These are phyloP conservation scores for Trichoderma sp. DNA, from an alignment of 2,329 filamentous ascomycete species.

Conservation along the genomic window DNA sequence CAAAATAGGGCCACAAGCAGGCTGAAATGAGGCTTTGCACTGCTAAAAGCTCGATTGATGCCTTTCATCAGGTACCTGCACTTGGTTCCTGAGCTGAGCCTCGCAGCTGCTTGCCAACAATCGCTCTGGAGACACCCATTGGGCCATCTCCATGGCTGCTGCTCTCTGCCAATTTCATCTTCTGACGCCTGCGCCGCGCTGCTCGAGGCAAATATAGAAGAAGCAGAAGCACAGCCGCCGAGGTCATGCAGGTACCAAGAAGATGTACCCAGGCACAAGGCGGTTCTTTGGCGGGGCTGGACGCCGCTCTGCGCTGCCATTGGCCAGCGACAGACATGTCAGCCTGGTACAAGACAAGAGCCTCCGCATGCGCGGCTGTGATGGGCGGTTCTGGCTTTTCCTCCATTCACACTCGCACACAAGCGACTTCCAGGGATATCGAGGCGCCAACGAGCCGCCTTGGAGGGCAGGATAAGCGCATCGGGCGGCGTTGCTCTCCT, in stretches of 20 bases:
- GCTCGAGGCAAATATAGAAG: neutral
- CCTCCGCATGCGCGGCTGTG: slow-evolving; percentile 16
- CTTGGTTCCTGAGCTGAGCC: slow-evolving; percentile 3
- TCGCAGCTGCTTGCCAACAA: neutral
- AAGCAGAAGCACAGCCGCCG: slow-evolving; percentile 4
- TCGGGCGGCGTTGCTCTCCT: neutral
- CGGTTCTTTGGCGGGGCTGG: slow-evolving; percentile 5
- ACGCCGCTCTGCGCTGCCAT: neutral
- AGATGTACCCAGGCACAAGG: slow-evolving; percentile 1
- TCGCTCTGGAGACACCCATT: neutral
- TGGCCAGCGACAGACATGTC: neutral
- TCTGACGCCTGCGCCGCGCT: neutral
- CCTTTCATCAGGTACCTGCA: neutral
- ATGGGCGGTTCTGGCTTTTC: slow-evolving; percentile 3
- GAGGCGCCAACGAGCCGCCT: slow-evolving; percentile 12
- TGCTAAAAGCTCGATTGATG: neutral
- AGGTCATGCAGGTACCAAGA: neutral
- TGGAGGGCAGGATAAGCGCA: slow-evolving; percentile 1
- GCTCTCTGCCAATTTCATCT: neutral
- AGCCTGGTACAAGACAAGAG: neutral
- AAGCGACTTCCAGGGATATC: slow-evolving; percentile 13
- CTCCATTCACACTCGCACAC: slow-evolving; percentile 15
- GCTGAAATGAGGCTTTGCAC: neutral
- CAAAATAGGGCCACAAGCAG: neutral
- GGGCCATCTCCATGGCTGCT: neutral